Evolutionary conservation across 2,329 filamentous ascomycete genomes (phyloP).

Genomic region (Botryotinia convoluta): DNA sequence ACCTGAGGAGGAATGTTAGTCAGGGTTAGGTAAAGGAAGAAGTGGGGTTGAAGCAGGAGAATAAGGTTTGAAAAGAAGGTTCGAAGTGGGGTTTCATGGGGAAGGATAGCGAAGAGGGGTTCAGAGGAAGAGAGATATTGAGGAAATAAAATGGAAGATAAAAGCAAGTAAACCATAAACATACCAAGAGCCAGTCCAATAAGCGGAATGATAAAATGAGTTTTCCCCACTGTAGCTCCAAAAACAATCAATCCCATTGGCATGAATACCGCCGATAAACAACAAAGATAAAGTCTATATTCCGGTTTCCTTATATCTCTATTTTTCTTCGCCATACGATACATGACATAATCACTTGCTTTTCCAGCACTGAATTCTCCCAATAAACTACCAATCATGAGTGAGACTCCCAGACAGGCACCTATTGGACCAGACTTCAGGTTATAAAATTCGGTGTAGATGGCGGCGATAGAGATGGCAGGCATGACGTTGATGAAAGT

Average conservation of each 20-base stretch:
- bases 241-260: slow-evolving; percentile 35
- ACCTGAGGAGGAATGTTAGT: slow-evolving; percentile 8
- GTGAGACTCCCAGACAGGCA: slow-evolving; percentile 31
- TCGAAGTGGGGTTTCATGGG: neutral
- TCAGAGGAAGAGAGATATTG: neutral
- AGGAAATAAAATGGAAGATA: neutral
- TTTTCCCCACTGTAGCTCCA: slow-evolving; percentile 31
- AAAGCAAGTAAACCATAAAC: neutral
- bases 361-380: slow-evolving; percentile 35
- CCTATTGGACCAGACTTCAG: slow-evolving; percentile 33
- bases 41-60: slow-evolving; percentile 18
- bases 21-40: neutral
- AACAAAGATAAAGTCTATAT: slow-evolving; percentile 33
- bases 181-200: slow-evolving; percentile 31
- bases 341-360: slow-evolving; percentile 32
- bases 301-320: slow-evolving; percentile 33
- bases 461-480: slow-evolving; percentile 31
- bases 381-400: slow-evolving; percentile 32
- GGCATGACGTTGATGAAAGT: slow-evolving; percentile 36
- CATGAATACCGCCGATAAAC: slow-evolving; percentile 34
- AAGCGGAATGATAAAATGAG: slow-evolving; percentile 28
- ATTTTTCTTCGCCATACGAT: slow-evolving; percentile 26
- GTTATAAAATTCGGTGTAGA: slow-evolving; percentile 33
- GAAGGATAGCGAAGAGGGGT: neutral
- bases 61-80: slow-evolving; percentile 28